Base-by-base conservation (phyloP, 1,139 yeast species). In the Wickerhamomyces sp. region DNA sequence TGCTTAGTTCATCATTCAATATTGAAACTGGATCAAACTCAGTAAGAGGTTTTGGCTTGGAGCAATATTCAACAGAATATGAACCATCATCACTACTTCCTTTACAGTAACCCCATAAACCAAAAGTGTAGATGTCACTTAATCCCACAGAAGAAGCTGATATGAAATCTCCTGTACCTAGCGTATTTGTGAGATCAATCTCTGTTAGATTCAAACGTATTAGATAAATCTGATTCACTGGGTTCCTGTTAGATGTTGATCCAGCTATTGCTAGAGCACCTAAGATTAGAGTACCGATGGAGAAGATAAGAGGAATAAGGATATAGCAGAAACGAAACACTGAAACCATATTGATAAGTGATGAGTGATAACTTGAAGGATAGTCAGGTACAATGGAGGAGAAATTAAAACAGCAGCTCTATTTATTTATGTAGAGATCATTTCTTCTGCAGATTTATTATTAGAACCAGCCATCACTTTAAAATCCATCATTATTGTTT, bases 51-150 rank as follows among this genome's bases (percentile, higher is more conserved):
- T 66, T 63, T 17, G 83, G 72, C 16, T 59, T 47, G 7, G 79
- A 72, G 63, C 90, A 84, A 65, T 70, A 75, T 14, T 80, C 74
- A 46, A 70, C 71, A 43, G 67, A 64, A 46, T 66, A 46, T 17
- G 44, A 44, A 22, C 56, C 54, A 28, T 49, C 41, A 31, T 60
- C 58, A 12, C 59, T 57, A 32, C 58, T 42, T 19, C 90, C 92
- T 50, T 72, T 66, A 60, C 95, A 85, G 63, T 81, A 84, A 25
- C 89, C 90, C 78, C 89, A 83, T 56, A 73, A 69, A 35, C 88
- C 78, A 31, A 82, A 64, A 14, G 80, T 70, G 56, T 82, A 83
- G 21, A 78, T 75, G 36, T 77, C 78, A 7, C 84, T 65, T 25
- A 83, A 61, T 1, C 87, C 86, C 33, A 77, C 54, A 30, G 58